Evolutionary conservation across 352 stramenopile species (phyloP), one percentile per base, ranked within the genome.

Genomic region (Elongisporangium anandrum): DNA sequence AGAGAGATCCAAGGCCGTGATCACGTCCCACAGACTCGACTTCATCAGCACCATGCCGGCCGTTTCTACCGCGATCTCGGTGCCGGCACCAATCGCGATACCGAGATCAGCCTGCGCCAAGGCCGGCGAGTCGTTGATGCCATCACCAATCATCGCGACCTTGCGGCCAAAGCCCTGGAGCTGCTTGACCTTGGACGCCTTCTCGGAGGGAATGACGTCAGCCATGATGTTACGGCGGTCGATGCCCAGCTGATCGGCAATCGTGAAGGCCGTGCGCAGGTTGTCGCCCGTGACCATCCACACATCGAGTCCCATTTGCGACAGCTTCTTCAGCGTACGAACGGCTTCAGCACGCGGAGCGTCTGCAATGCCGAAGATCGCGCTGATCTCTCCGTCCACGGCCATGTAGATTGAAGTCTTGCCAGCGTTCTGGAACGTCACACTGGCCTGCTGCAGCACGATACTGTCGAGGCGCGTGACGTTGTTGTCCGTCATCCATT

Each of bases 271-370:
- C 12, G 97, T 99, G 22, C 89, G 77, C 20, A 71, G 67, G 73
- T 99, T 99, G 73, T 99, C 98, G 20, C 98, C 98, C n/a, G 97
- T 99, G n/a, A 99, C 75, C 95, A 99, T 99, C 87, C 92, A 98
- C 16, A 99, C 90, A 26, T 98, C 86, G 26, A 99, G 75, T 1
- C 90, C 88, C 75, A 97, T 96, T 39, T 94, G 58, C 57, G 92
- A 78, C 39, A 99, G 79, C 68, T 95, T 92, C 58, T 77, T 87
- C 5, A 99, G 77, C 23, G 95, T 96, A 48, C 84, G 75, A 47
- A 88, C 79, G 8, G 96, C 95, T 63, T 99, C 96, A 1, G 90
- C 77, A 34, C 98, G 98, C 7, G 96, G 79, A 19, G 82, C 81
- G 52, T 97, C 90, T 1, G 78, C 81, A 2, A 97, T 73, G 39